Percentiles rank a stretch among this genome's conserved stretches.
Conservation (phyloP, 768 basidiomycete genomes). For the Crucibulum laeve region DNA sequence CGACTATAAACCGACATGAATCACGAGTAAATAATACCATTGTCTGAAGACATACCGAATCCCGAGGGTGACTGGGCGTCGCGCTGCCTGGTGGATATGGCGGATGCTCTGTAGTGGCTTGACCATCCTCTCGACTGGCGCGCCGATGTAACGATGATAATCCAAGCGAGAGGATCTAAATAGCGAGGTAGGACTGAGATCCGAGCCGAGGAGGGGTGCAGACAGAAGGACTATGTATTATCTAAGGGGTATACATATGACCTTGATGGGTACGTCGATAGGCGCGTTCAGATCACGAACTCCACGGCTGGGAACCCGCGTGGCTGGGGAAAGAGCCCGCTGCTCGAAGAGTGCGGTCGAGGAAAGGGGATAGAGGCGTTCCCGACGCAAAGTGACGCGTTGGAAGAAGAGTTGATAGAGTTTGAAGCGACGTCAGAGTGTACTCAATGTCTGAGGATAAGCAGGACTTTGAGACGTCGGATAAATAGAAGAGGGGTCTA, state of each 20-base stretch:
- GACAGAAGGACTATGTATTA: slow-evolving; percentile 9
- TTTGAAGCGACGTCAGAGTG: too few species aligned
- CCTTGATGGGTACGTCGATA: slow-evolving; percentile 6
- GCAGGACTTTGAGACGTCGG: too few species aligned
- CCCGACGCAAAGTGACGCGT: not conserved
- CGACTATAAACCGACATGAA: slow-evolving; percentile 31
- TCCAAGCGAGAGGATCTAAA: too few species aligned
- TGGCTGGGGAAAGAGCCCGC: not conserved
- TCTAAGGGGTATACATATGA: slow-evolving; percentile 17
- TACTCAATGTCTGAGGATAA: too few species aligned
- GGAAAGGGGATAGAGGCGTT: not conserved
- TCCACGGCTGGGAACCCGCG: not conserved
- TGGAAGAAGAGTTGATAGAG: not conserved
- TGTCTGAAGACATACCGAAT: slow-evolving; percentile 18
- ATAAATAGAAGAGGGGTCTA: too few species aligned
- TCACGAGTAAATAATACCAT: not conserved
- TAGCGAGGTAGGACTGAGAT: slow-evolving; percentile 12
- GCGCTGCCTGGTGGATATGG: slow-evolving; percentile 6
- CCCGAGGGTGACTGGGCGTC: slow-evolving; percentile 22
- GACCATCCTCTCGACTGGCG: not conserved
- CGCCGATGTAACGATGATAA: too few species aligned
- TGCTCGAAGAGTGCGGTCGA: not conserved
- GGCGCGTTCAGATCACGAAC: not conserved
- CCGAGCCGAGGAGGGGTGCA: slow-evolving; percentile 19
- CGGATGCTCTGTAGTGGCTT: not conserved